Percentiles rank a stretch among this genome's conserved stretches.
Conservation (phyloP, 129 eudicot genomes). For the Pseudognaphalium luteoalbum region DNA sequence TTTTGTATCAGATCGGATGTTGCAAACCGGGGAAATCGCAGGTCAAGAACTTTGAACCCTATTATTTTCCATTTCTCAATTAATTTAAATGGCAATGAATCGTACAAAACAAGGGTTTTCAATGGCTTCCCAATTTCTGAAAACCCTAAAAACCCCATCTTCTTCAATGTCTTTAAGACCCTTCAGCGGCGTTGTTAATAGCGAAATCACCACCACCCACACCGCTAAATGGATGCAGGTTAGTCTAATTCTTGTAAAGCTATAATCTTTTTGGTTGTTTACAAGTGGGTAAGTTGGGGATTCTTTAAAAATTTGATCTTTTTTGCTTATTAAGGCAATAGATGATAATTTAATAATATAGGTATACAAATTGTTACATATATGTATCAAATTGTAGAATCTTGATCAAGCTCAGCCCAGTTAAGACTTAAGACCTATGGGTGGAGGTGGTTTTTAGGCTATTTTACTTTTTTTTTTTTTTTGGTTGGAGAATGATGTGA, state of each 20-base stretch:
- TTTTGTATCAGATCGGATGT: constrained; percentile 25
- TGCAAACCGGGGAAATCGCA: constrained; percentile 8
- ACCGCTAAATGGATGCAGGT: constrained; percentile 99
- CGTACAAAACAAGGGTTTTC: constrained; percentile 43
- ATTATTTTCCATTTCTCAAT: background rate
- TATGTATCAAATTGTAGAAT: background rate
- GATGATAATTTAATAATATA: no score
- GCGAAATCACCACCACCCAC: constrained; percentile 72
- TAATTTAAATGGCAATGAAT: constrained; percentile 50
- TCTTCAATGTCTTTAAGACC: constrained; percentile 41
- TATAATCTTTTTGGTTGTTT: background rate
- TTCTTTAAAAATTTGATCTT: background rate
- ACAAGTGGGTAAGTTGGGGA: background rate
- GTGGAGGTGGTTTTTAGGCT: background rate
- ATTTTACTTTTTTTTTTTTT: background rate
- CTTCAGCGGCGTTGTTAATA: constrained; percentile 55
- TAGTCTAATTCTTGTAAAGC: background rate
- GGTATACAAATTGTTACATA: background rate
- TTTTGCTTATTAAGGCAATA: background rate
- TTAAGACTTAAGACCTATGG: background rate
- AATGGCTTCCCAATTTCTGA: constrained; percentile 54
- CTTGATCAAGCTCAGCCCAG: constrained; percentile 14
- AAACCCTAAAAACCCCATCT: constrained; percentile 46
- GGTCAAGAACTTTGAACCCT: constrained; percentile 24
- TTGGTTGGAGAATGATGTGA: background rate